These are phyloP conservation scores for Golovinomyces cichoracearum DNA, from an alignment of 2,329 filamentous ascomycete species.

Conservation along the genomic window DNA sequence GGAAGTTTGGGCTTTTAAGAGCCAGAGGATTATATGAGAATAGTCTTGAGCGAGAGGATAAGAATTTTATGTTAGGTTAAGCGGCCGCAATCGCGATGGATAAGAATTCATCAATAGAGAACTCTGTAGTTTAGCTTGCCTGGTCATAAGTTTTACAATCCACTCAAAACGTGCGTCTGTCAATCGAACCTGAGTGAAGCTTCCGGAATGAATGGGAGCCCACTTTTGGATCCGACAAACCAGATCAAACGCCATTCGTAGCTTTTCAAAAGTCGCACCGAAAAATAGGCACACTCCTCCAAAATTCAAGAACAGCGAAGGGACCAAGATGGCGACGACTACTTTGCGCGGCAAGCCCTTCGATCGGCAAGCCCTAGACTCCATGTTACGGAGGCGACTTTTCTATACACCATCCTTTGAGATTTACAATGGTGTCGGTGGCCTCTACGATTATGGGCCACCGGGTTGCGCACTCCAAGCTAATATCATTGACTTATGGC, in stretches of 20 bases:
- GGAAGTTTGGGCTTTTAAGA: too few relatives aligned
- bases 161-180: too few relatives aligned
- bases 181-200: too few relatives aligned
- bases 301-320: conserved; percentile 15
- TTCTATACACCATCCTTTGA: conserved; percentile 95
- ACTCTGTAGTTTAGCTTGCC: too few relatives aligned
- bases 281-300: conserved; percentile 15
- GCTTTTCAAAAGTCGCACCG: conserved; percentile 17
- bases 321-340: conserved; percentile 34
- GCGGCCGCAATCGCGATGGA: too few relatives aligned
- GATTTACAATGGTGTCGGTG: conserved; percentile 71
- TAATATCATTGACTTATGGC: conserved; percentile 46
- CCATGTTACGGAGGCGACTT: conserved; percentile 60
- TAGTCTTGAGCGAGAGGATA: too few relatives aligned
- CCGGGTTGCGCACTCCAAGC: conserved; percentile 42
- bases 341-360: conserved; percentile 77
- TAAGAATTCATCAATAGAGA: too few relatives aligned
- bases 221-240: background rate
- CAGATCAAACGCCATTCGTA: conserved; percentile 9
- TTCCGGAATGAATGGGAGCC: background rate
- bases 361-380: conserved; percentile 58
- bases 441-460: conserved; percentile 48
- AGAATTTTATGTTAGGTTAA: too few relatives aligned
- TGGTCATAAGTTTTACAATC: too few relatives aligned
- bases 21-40: too few relatives aligned